phyloP scores from a whole-genome alignment of 306 rosid species.

The Prunus padus region DNA sequence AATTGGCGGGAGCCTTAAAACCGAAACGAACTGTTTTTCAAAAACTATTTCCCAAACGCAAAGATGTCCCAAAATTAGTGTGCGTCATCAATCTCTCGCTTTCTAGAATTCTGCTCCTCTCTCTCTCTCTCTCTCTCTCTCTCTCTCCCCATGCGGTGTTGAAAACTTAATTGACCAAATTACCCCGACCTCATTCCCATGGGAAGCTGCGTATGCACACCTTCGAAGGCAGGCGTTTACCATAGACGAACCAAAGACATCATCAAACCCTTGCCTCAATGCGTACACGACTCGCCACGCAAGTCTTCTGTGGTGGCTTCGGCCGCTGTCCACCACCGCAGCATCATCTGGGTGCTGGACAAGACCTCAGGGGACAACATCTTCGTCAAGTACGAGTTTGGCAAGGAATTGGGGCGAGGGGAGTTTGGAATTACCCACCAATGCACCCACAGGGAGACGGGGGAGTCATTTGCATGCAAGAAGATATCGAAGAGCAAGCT shows the following conservation, averaged over 20 bases:
- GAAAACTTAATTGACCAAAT: neutral
- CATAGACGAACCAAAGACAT: slow-evolving; percentile 20
- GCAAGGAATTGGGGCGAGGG: slow-evolving; percentile 78
- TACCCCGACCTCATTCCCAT: slow-evolving; percentile 33
- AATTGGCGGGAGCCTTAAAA: slow-evolving; percentile 11
- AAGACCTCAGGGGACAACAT: slow-evolving; percentile 48
- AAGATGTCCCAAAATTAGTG: slow-evolving; percentile 36
- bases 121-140: slow-evolving; percentile 10
- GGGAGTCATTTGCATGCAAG: slow-evolving; percentile 63
- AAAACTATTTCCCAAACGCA: neutral
- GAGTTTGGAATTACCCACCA: slow-evolving; percentile 78
- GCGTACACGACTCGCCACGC: neutral
- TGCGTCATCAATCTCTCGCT: slow-evolving; percentile 2
- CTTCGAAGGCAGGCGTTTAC: slow-evolving; percentile 30
- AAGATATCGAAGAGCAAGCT: slow-evolving; percentile 71
- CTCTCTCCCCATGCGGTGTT: slow-evolving; percentile 52
- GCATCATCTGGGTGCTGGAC: slow-evolving; percentile 27
- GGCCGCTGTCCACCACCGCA: neutral
- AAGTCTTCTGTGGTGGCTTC: slow-evolving; percentile 10
- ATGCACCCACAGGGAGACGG: slow-evolving; percentile 42
- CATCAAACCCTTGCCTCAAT: slow-evolving; percentile 5
- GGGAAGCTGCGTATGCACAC: slow-evolving; percentile 84
- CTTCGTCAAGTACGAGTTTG: slow-evolving; percentile 48
- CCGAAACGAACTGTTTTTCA: neutral
- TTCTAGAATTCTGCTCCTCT: slow-evolving; percentile 18